Evolutionary conservation across 2,329 filamentous ascomycete species (phyloP).

Genomic region (Verticillium nonalfalfae): DNA sequence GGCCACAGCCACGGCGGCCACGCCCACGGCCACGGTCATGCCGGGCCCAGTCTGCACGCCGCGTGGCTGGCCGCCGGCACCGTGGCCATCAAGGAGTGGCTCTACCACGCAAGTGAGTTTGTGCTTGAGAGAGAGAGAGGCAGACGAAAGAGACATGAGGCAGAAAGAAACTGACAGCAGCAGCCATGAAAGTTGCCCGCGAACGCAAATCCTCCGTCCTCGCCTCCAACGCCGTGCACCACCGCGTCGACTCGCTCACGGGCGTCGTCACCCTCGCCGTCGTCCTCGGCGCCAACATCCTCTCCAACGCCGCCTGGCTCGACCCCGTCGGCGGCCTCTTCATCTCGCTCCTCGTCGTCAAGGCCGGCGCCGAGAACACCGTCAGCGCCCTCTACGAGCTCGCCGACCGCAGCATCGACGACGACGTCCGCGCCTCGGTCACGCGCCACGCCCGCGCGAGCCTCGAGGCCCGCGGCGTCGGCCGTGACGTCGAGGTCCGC

Average conservation of each 20-base stretch:
- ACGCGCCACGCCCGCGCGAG: constrained; percentile 53
- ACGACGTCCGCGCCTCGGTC: constrained; percentile 67
- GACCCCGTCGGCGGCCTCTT: constrained; percentile 90
- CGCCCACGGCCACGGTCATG: constrained; percentile 56
- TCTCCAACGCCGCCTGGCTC: constrained; percentile 82
- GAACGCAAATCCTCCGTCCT: constrained; percentile 94
- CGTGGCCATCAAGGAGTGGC: constrained; percentile 90
- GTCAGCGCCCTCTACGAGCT: constrained; percentile 76
- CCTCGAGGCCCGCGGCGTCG: constrained; percentile 45
- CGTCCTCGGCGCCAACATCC: constrained; percentile 82
- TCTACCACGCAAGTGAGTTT: constrained; percentile 87
- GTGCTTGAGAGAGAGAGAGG: no score
- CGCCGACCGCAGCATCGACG: constrained; percentile 83
- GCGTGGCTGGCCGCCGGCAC: constrained; percentile 91
- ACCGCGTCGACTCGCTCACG: constrained; percentile 91
- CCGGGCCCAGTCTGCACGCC: constrained; percentile 82
- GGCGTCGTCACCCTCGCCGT: constrained; percentile 87
- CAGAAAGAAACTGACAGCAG: neutral
- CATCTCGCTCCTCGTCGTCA: constrained; percentile 90
- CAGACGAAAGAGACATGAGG: no score
- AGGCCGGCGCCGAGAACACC: constrained; percentile 84
- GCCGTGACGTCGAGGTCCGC: constrained; percentile 60
- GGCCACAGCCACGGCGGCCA: constrained; percentile 58
- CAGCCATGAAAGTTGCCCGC: constrained; percentile 90
- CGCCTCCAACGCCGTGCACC: constrained; percentile 92